Evolutionary conservation across 129 eudicot genomes (phyloP), one percentile per base, ranked within the genome.

Genomic region (Centella asiatica): DNA sequence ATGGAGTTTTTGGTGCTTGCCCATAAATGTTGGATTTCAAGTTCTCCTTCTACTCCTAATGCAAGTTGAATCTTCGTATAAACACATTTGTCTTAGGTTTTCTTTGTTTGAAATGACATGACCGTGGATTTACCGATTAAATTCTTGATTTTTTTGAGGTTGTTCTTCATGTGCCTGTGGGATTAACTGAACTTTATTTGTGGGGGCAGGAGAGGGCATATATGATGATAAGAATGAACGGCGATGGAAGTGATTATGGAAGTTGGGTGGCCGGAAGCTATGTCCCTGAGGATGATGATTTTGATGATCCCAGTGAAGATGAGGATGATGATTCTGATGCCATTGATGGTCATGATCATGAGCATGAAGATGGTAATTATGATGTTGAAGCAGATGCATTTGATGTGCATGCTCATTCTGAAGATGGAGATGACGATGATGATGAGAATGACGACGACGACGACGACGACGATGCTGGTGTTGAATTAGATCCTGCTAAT

Each of bases 131-230:
- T n/a, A n/a, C n/a, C n/a, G n/a, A n/a, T n/a, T n/a, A n/a, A n/a
- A n/a, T n/a, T n/a, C n/a, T n/a, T n/a, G n/a, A n/a, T n/a, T n/a
- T n/a, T n/a, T n/a, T n/a, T n/a, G n/a, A n/a, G 42, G 13, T 55
- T 56, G 9, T 17, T 15, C 26, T 44, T 19, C 20, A 0, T 44
- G 71, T 47, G 17, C 14, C 29, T 31, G 14, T 4, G 42, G 28
- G 14, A 11, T 29, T 68, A 3, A 49, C 60, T 44, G 49, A 33
- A 11, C 26, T 71, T 37, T 42, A 19, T 26, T 65, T 65, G 53
- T 31, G 68, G 73, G 19, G 64, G 17, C 66, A 90, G 97, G 97
- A 90, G 83, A 90, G 97, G 69, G 97, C 97, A 4, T 90, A 83
- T 72, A 90, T 90, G 97, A 78, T 90, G 97, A 69, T 90, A 57